Percentiles rank a stretch among this genome's conserved stretches.
Conservation (phyloP, 129 eudicot species). For the Lonicera japonica region DNA sequence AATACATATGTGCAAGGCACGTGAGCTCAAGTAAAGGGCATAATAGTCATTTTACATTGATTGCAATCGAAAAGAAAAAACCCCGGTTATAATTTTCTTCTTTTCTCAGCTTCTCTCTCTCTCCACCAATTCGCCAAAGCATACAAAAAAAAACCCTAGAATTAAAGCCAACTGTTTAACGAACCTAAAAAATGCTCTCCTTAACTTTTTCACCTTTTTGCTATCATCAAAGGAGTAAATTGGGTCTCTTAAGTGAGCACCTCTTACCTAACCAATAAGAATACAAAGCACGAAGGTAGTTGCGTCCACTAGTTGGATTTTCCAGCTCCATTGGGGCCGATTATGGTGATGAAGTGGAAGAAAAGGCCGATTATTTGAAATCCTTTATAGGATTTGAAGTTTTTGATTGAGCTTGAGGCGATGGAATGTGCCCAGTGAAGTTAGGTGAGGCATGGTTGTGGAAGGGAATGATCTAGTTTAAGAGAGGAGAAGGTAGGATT, state of each 20-base stretch:
- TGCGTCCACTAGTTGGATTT: constrained; percentile 98
- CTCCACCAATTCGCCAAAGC: too few relatives aligned
- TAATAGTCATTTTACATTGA: too few relatives aligned
- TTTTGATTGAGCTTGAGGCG: constrained; percentile 88
- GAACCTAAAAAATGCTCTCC: constrained; percentile 73
- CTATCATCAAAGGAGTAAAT: constrained; percentile 80
- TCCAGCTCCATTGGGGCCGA: constrained; percentile 96
- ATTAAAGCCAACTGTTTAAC: constrained; percentile 68
- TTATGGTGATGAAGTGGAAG: constrained; percentile 85
- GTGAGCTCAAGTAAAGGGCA: too few relatives aligned
- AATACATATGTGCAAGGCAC: too few relatives aligned
- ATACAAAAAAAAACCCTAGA: too few relatives aligned
- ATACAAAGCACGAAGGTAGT: constrained; percentile 94
- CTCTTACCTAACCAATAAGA: constrained; percentile 87
- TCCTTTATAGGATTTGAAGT: constrained; percentile 97
- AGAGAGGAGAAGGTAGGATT: not conserved
- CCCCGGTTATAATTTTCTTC: too few relatives aligned
- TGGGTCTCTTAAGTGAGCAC: constrained; percentile 77
- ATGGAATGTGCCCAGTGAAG: constrained; percentile 65
- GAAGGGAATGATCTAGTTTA: too few relatives aligned
- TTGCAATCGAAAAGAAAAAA: too few relatives aligned
- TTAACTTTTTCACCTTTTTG: constrained; percentile 74
- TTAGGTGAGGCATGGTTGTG: constrained; percentile 38
- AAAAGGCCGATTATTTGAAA: constrained; percentile 83
- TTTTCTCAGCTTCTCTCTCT: too few relatives aligned